phyloP scores from a whole-genome alignment of 495 filamentous ascomycete genomes.

The Annulohypoxylon stygium region DNA sequence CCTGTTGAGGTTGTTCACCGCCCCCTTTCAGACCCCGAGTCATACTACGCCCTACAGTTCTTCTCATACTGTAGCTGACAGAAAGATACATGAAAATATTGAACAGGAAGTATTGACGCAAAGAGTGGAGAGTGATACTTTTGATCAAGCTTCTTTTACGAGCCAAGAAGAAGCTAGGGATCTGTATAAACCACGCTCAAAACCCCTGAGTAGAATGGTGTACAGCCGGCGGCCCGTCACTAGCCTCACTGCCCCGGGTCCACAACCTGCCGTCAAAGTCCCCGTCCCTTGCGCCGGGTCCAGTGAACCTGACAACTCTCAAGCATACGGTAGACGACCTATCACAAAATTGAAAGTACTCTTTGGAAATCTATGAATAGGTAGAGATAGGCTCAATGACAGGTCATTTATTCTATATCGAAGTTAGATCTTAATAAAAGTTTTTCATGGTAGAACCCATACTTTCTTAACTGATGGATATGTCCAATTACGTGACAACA shows the following conservation, averaged over 20 bases:
- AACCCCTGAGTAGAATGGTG: not conserved
- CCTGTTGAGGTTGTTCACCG: slow-evolving; percentile 6
- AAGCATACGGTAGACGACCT: not conserved
- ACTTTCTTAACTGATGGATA: too few relatives aligned
- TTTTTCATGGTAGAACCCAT: too few relatives aligned
- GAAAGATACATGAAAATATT: not conserved
- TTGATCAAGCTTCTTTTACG: not conserved
- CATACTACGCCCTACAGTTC: not conserved
- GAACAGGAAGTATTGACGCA: not conserved
- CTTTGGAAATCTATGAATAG: not conserved
- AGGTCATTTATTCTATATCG: too few relatives aligned
- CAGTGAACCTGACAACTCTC: not conserved
- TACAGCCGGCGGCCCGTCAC: not conserved
- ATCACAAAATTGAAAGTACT: not conserved
- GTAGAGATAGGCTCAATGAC: not conserved
- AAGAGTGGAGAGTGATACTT: not conserved
- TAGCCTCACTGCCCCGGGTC: not conserved
- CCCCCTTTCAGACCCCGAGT: not conserved
- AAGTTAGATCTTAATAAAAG: too few relatives aligned
- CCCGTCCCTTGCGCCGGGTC: not conserved
- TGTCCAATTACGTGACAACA: too few relatives aligned
- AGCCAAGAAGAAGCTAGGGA: not conserved
- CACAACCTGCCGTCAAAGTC: not conserved
- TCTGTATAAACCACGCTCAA: not conserved
- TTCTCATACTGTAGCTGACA: not conserved